These are phyloP conservation scores for Pythium biforme DNA, from an alignment of 352 stramenopile species.

Conservation along the genomic window DNA sequence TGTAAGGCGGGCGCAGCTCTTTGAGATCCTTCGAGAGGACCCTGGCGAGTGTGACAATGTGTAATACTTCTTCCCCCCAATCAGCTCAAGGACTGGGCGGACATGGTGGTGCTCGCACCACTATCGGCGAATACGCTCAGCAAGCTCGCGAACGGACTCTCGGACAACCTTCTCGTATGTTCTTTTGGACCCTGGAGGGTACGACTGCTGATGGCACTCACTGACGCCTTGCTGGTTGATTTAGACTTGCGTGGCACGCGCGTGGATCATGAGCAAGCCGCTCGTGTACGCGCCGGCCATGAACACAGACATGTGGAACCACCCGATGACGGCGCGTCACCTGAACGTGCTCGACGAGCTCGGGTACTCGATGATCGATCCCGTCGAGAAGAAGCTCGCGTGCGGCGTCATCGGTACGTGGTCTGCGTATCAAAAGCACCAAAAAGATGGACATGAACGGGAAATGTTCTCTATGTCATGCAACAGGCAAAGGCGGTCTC, in stretches of 20 bases:
- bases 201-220: background rate
- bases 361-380: conserved; percentile 81
- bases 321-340: conserved; percentile 90
- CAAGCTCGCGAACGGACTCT: conserved; percentile 92
- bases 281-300: conserved; percentile 94
- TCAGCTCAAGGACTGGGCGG: conserved; percentile 94
- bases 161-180: conserved; percentile 92
- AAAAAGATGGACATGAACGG: background rate
- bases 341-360: conserved; percentile 56
- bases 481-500: conserved; percentile 25
- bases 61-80: conserved; percentile 6
- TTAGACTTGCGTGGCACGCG: conserved; percentile 89
- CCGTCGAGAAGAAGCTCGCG: conserved; percentile 91
- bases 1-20: conserved; percentile 37
- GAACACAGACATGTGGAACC: conserved; percentile 98
- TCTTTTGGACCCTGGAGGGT: background rate
- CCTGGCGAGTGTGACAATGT: background rate
- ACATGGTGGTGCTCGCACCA: conserved; percentile 88
- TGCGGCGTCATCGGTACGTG: conserved; percentile 91
- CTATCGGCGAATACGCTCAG: conserved; percentile 90
- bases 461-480: conserved; percentile 1
- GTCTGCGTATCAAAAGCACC: background rate
- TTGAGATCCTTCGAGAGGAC: too few relatives aligned
- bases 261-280: conserved; percentile 93
- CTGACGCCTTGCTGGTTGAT: background rate